Conservation (phyloP, 371 early-diverging fungal genomes). For the Mortierella sp. region DNA sequence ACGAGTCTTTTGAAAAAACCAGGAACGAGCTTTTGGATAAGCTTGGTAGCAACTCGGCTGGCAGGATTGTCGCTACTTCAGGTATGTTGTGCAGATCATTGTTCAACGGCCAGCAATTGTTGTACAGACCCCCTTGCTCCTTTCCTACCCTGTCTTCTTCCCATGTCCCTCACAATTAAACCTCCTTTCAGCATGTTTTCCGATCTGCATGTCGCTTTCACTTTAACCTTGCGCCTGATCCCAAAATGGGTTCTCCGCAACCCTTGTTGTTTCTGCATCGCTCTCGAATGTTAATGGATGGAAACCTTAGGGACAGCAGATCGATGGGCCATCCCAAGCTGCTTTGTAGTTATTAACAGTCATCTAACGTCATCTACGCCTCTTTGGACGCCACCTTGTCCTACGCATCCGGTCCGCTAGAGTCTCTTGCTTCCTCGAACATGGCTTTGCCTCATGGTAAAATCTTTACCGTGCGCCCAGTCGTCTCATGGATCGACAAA, state of each 20-base stretch:
- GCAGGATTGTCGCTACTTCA: constrained; percentile 27
- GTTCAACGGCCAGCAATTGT: too few relatives aligned
- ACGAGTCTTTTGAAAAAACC: constrained; percentile 39
- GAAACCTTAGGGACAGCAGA: neutral
- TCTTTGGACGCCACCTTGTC: neutral
- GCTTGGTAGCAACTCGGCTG: constrained; percentile 35
- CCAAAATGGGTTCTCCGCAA: constrained; percentile 13
- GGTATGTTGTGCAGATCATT: constrained; percentile 9
- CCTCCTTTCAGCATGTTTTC: neutral
- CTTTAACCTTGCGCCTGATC: constrained; percentile 15
- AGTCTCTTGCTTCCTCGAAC: constrained; percentile 12
- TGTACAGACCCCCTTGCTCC: too few relatives aligned
- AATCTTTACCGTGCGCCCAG: constrained; percentile 59
- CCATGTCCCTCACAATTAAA: neutral
- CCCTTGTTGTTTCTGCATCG: constrained; percentile 11
- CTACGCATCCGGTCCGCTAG: neutral
- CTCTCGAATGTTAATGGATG: constrained; percentile 33
- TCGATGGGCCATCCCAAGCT: neutral
- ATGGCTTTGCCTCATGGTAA: constrained; percentile 45
- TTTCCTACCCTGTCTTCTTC: neutral
- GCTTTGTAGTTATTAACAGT: too few relatives aligned
- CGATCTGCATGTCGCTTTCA: neutral
- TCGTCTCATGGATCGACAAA: constrained; percentile 63
- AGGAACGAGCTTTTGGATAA: constrained; percentile 34
- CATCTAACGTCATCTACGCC: neutral